These are phyloP conservation scores for Starmera amethionina DNA, from an alignment of 805 yeast genomes.

Conservation along the genomic window DNA sequence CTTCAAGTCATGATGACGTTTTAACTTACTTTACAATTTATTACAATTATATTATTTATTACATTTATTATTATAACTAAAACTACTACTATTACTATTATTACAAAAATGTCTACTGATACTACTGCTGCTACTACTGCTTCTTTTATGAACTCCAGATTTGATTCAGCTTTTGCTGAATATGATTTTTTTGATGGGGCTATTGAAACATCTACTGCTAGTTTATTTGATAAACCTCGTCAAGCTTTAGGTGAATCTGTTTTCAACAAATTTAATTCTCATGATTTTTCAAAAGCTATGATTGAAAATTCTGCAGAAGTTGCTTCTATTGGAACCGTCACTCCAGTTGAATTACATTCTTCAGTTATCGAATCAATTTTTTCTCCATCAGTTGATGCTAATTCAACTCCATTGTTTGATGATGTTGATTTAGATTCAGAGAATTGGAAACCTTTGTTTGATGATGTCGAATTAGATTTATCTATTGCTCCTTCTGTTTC, in stretches of 20 bases:
- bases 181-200: conserved; percentile 18
- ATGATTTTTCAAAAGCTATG: conserved; percentile 14
- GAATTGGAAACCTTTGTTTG: conserved; percentile 58
- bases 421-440: conserved; percentile 25
- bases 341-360: conserved; percentile 46
- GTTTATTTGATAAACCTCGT: conserved; percentile 11
- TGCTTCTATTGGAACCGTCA: conserved; percentile 22
- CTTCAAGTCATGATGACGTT: conserved; percentile 19
- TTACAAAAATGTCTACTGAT: conserved; percentile 1
- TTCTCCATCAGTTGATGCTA: conserved; percentile 26
- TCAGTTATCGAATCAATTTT: conserved; percentile 54
- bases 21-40: conserved; percentile 1
- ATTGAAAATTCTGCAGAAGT: conserved; percentile 13
- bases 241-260: conserved; percentile 21
- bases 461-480: conserved; percentile 20
- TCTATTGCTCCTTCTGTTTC: background rate
- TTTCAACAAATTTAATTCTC: conserved; percentile 13
- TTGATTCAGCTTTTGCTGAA: conserved; percentile 13
- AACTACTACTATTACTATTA: background rate
- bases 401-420: conserved; percentile 55
- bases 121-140: conserved; percentile 2
- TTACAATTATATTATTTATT: background rate
- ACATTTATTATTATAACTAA: background rate
- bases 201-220: conserved; percentile 4
- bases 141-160: conserved; percentile 1